Conservation (phyloP, 148 eudicot genomes). For the Amaranthus palmeri region DNA sequence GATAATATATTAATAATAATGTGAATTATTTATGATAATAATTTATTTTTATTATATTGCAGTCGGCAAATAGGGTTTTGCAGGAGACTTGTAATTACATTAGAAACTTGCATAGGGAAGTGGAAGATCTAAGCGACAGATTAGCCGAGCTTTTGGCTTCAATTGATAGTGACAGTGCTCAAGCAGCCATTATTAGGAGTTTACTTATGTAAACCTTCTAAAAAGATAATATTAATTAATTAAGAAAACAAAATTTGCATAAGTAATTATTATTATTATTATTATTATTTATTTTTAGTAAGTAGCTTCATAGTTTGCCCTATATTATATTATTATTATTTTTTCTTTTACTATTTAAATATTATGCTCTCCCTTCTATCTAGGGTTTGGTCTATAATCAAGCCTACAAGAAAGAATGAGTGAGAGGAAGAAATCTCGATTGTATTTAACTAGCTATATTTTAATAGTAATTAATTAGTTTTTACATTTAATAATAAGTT, state of each 20-base stretch:
- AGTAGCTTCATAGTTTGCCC: slow-evolving; percentile 16
- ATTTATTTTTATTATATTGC: slow-evolving; percentile 3
- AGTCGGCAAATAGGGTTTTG: slow-evolving; percentile 80
- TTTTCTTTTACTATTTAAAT: not conserved
- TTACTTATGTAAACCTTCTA: slow-evolving; percentile 48
- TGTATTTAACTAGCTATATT: slow-evolving; percentile 19
- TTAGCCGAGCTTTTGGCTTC: slow-evolving; percentile 71
- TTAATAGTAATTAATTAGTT: slow-evolving; percentile 8
- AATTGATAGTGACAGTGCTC: slow-evolving; percentile 78
- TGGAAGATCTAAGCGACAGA: slow-evolving; percentile 77
- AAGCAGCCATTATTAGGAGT: slow-evolving; percentile 83
- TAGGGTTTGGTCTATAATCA: slow-evolving; percentile 30
- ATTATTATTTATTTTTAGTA: slow-evolving; percentile 5
- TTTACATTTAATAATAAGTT: slow-evolving; percentile 14
- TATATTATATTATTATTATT: slow-evolving; percentile 6
- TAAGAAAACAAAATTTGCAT: not conserved
- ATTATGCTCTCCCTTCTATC: slow-evolving; percentile 29
- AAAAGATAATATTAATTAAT: not conserved
- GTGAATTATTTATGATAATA: no score
- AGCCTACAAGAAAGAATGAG: slow-evolving; percentile 19
- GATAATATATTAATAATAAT: no score
- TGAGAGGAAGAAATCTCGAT: slow-evolving; percentile 8
- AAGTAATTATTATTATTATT: not conserved
- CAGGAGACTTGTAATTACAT: slow-evolving; percentile 92
- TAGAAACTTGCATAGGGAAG: slow-evolving; percentile 73